These are phyloP conservation scores for Cynanchum wilfordii DNA, from an alignment of 257 asterid genomes.

Conservation along the genomic window DNA sequence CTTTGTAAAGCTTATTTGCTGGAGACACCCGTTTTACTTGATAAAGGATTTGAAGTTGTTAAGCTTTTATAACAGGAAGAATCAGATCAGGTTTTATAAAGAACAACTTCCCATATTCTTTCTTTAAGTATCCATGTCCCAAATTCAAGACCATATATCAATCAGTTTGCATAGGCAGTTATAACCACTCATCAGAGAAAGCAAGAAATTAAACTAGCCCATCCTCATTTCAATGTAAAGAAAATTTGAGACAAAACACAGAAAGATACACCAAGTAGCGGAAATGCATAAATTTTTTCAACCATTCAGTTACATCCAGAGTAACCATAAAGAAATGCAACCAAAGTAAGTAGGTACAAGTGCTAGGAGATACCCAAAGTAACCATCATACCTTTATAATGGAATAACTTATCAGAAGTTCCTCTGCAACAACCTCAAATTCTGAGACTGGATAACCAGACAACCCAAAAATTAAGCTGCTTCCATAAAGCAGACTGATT, in stretches of 20 bases:
- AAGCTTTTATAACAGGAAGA: not conserved
- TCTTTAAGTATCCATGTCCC: not conserved
- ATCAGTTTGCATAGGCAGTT: not conserved
- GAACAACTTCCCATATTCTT: not conserved
- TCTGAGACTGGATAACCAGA: conserved; percentile 84
- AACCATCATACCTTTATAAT: conserved; percentile 58
- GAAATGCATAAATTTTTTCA: not conserved
- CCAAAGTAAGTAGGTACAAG: not conserved
- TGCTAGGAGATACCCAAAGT: not conserved
- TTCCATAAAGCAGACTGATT: conserved; percentile 73
- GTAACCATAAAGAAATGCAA: not conserved
- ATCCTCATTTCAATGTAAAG: not conserved
- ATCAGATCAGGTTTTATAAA: not conserved
- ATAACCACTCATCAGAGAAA: not conserved
- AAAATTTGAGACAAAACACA: not conserved
- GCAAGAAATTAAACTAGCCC: not conserved
- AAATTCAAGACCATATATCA: not conserved
- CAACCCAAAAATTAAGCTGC: conserved; percentile 89
- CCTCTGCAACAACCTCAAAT: conserved; percentile 97
- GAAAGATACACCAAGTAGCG: not conserved
- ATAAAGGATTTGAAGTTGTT: not conserved
- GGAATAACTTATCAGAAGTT: conserved; percentile 91
- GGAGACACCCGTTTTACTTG: not conserved
- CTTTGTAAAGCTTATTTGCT: not conserved
- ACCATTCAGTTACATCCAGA: not conserved